These are phyloP conservation scores for Deinandra increscens DNA, from an alignment of 129 eudicot genomes.

Conservation along the genomic window DNA sequence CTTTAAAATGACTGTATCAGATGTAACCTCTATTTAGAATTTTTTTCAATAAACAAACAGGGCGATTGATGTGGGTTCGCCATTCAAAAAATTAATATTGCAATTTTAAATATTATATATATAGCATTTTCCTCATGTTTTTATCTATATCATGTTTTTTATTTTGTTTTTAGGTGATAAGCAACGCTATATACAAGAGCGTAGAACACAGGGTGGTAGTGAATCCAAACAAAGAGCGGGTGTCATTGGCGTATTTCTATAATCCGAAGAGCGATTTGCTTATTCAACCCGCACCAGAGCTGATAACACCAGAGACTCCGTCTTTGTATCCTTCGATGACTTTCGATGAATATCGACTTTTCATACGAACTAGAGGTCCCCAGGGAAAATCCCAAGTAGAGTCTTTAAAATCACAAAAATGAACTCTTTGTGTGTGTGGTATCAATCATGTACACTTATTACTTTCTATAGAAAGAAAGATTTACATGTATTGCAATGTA, in stretches of 20 bases:
- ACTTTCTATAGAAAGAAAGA: background rate
- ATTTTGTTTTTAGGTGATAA: constrained; percentile 47
- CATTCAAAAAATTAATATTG: no score
- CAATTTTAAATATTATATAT: background rate
- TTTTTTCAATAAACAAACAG: no score
- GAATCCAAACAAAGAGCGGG: constrained; percentile 60
- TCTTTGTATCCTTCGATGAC: constrained; percentile 71
- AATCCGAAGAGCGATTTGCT: constrained; percentile 72
- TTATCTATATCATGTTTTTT: background rate
- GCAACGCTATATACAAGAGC: constrained; percentile 78
- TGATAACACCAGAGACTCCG: constrained; percentile 57
- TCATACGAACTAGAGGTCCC: constrained; percentile 77
- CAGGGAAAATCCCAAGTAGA: constrained; percentile 82
- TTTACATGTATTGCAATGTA: background rate
- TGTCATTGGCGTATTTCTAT: constrained; percentile 79
- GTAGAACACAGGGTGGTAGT: constrained; percentile 92
- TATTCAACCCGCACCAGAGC: constrained; percentile 59
- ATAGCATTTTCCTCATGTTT: background rate
- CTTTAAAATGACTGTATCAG: no score
- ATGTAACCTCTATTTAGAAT: no score
- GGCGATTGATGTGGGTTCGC: no score
- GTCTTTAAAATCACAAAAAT: constrained; percentile 44
- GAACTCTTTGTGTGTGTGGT: constrained; percentile 10
- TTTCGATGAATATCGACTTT: constrained; percentile 73
- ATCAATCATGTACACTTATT: background rate